Evolutionary conservation across 306 rosid species (phyloP), one percentile per base, ranked within the genome.

Genomic region (Begonia peltatifolia): DNA sequence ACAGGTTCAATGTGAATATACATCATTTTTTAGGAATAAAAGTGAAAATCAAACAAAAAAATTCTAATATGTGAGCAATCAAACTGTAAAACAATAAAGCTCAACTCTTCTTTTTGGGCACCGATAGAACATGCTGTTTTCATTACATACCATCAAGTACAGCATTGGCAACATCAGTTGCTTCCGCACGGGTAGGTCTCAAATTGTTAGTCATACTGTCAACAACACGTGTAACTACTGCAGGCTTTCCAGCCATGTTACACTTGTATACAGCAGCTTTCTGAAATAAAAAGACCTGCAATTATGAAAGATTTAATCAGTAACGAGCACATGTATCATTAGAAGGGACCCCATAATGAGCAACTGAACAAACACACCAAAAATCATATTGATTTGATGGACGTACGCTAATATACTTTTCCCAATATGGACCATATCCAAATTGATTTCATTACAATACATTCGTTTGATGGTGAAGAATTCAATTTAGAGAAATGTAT

Each of bases 181-280:
- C 99, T 77, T 92, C 99, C n/a, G 99, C 99, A 75, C 99, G 99
- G 65, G 99, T 92, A 62, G 99, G 99, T 42, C 99, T 73, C 71
- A 92, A 75, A 80, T 92, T 92, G 87, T 77, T 82, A 11, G 99
- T 92, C 99, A 92, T 92, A 56, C 96, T 86, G 59, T 92, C 99
- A 67, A 92, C 99, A 59, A 92, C 99, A 73, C 96, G 99, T 11
- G 99, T 92, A 35, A 92, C 76, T 51, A 92, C 99, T n/a, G 99
- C 96, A 71, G 99, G 96, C 63, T 92, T 92, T 71, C 99, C 99
- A 58, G 94, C 99, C 99, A 92, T 92, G 66, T 86, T 92, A 75
- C 99, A 92, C 76, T 86, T 83, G 70, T 83, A 76, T 36, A 92
- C 84, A 15, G 99, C 99, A 71, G 96, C 84, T 60, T 92, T 92